These are phyloP conservation scores for Fusarium sp. DNA, from an alignment of 2,329 filamentous ascomycete genomes.

Conservation along the genomic window DNA sequence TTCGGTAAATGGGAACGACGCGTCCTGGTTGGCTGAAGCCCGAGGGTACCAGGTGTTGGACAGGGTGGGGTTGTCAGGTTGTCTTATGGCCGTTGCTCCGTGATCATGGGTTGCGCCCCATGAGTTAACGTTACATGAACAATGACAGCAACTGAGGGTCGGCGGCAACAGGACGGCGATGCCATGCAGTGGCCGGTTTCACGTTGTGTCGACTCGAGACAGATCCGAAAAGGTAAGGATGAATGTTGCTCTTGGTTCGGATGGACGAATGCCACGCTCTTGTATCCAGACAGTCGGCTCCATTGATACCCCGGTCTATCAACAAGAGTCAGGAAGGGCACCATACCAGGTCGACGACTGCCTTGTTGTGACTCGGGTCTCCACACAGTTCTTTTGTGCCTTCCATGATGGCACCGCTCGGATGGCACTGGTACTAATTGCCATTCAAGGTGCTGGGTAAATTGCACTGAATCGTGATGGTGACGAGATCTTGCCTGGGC, in stretches of 20 bases:
- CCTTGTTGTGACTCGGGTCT: constrained; percentile 7
- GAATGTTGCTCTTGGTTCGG: constrained; percentile 21
- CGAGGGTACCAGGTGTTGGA: background rate
- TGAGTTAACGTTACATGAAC: constrained; percentile 45
- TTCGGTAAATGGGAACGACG: constrained; percentile 26
- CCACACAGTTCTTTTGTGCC: constrained; percentile 28
- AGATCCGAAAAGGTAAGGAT: constrained; percentile 35
- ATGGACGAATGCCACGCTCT: constrained; percentile 35
- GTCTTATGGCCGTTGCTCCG: constrained; percentile 28
- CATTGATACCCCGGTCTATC: constrained; percentile 24
- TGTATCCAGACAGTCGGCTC: constrained; percentile 22
- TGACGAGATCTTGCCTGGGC: constrained; percentile 28
- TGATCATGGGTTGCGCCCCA: constrained; percentile 17
- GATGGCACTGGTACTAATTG: constrained; percentile 14
- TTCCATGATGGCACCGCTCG: constrained; percentile 35
- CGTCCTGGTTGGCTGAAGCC: constrained; percentile 33
- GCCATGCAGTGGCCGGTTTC: constrained; percentile 16
- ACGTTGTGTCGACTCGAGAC: constrained; percentile 32
- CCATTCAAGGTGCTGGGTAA: constrained; percentile 1
- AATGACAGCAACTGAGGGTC: constrained; percentile 12
- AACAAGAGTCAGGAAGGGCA: constrained; percentile 23
- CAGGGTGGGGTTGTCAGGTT: constrained; percentile 24
- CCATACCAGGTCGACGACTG: constrained; percentile 16
- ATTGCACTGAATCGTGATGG: constrained; percentile 10
- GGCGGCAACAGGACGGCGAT: constrained; percentile 1